phyloP scores from a whole-genome alignment of 805 yeast species.

The Cyberlindnera saturnus region DNA sequence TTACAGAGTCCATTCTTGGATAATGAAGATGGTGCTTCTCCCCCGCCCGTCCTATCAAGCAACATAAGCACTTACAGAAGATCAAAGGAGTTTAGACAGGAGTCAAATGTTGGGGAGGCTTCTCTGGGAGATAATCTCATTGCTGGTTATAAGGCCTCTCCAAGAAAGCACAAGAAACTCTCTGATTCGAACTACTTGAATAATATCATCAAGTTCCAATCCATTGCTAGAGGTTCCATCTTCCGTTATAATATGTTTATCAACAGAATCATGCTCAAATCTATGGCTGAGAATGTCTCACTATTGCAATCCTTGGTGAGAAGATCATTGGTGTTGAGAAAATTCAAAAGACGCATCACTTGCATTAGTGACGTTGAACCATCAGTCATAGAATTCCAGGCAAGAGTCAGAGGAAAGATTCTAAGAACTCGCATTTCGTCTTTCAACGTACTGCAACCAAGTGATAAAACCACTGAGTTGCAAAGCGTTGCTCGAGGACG shows the following conservation, averaged over 20 bases:
- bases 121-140: slow-evolving; percentile 4
- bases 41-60: slow-evolving; percentile 4
- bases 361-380: slow-evolving; percentile 14
- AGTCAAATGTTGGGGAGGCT: neutral
- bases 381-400: slow-evolving; percentile 28
- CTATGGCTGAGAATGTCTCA: slow-evolving; percentile 46
- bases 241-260: slow-evolving; percentile 60
- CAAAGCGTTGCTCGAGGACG: slow-evolving; percentile 42
- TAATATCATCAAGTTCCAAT: slow-evolving; percentile 51
- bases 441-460: slow-evolving; percentile 7
- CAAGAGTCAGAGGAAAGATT: slow-evolving; percentile 28
- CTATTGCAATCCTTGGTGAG: slow-evolving; percentile 45
- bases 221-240: slow-evolving; percentile 63
- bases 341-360: slow-evolving; percentile 24
- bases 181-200: slow-evolving; percentile 18
- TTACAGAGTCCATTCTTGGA: slow-evolving; percentile 18
- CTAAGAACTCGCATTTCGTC: slow-evolving; percentile 11
- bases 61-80: slow-evolving; percentile 3
- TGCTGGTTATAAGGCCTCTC: slow-evolving; percentile 16
- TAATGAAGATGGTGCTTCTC: slow-evolving; percentile 1
- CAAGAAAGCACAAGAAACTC: slow-evolving; percentile 14
- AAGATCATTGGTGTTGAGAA: slow-evolving; percentile 35
- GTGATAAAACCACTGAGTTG: slow-evolving; percentile 18
- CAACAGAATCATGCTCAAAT: slow-evolving; percentile 51
- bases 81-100: neutral